These are phyloP conservation scores for Phaeoacremonium minimum DNA, from an alignment of 2,329 filamentous ascomycete genomes.

Conservation along the genomic window DNA sequence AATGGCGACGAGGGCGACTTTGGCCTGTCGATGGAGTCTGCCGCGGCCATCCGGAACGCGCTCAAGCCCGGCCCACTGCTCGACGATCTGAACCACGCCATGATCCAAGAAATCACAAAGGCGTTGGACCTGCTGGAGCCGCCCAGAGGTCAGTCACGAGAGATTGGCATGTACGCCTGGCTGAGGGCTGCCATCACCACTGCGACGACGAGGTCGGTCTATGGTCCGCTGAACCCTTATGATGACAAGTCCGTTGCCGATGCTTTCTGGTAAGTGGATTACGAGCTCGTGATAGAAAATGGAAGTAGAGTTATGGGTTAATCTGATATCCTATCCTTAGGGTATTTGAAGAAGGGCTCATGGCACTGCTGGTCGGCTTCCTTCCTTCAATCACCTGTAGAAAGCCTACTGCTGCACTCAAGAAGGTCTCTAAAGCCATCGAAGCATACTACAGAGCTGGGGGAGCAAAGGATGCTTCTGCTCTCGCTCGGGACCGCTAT, in stretches of 20 bases:
- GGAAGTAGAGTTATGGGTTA: neutral
- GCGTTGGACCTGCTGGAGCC: slow-evolving; percentile 8
- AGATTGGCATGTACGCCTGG: slow-evolving; percentile 14
- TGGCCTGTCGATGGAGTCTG: slow-evolving; percentile 25
- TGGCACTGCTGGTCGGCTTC: slow-evolving; percentile 28
- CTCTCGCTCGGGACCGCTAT: slow-evolving; percentile 29
- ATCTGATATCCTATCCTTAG: slow-evolving; percentile 7
- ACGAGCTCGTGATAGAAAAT: neutral
- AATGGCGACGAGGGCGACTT: slow-evolving; percentile 29
- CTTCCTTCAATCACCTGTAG: slow-evolving; percentile 29
- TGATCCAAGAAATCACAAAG: slow-evolving; percentile 22
- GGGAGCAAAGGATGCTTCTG: slow-evolving; percentile 14
- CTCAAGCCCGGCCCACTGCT: slow-evolving; percentile 23
- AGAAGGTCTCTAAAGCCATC: slow-evolving; percentile 29
- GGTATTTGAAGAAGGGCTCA: slow-evolving; percentile 38
- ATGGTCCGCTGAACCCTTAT: slow-evolving; percentile 35
- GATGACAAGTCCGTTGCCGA: slow-evolving; percentile 25
- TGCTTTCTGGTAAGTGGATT: slow-evolving; percentile 25
- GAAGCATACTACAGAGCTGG: slow-evolving; percentile 25
- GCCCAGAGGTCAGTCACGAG: slow-evolving; percentile 6
- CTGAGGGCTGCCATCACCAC: slow-evolving; percentile 24
- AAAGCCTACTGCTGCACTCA: slow-evolving; percentile 28
- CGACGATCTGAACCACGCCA: slow-evolving; percentile 26
- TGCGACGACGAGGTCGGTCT: slow-evolving; percentile 32
- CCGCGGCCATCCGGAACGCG: slow-evolving; percentile 25